Base-by-base conservation (phyloP, 2,329 filamentous ascomycete species). In the Colletotrichum sp. region DNA sequence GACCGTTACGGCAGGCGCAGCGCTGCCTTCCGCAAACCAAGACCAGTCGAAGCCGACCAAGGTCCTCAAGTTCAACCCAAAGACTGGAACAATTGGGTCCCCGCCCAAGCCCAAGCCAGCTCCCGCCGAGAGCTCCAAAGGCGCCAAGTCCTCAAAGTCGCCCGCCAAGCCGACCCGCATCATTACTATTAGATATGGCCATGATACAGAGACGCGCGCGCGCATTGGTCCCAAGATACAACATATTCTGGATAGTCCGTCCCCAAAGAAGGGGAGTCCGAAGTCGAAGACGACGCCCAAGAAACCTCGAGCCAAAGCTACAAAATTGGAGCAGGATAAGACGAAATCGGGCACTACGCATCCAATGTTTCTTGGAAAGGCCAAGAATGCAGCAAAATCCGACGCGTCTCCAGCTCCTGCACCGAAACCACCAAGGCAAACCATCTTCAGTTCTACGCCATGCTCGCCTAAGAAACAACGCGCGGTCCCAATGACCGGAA, bases 81-180 rank as follows among this genome's bases (percentile, higher is more conserved):
- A 88, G 76, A 93, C 91, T 2, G 91, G 92, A 7, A 93, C 91
- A 3, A 88, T 93, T 66, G 91, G 91, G 6, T 91, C 91, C 6
- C 91, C 92, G 0, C 92, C 92, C 1, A 90, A 88, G 64, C 85
- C 87, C 5, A 94, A 92, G 78, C 80, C 81, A 2, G 64, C 77
- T 24, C 77, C 76, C 70, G 79, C 67, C 67, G 78, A 78, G 72
- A 77, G 18, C 48, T 21, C 32, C 36, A 80, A 30, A 66, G 12
- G 10, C 28, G 34, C 57, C 21, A 71, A 71, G 24, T 43, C 75
- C 24, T 32, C 63, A 7, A 74, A 68, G 16, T 71, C 66, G n/a
- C 72, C n/a, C 6, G 30, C 34, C 8, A 73, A 71, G 32, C 67
- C 67, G 21, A 58, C 72, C 12, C 69, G 69, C 8, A 63, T 77